Base-by-base conservation (phyloP, 2,329 filamentous ascomycete genomes). In the Claviceps digitariae region DNA sequence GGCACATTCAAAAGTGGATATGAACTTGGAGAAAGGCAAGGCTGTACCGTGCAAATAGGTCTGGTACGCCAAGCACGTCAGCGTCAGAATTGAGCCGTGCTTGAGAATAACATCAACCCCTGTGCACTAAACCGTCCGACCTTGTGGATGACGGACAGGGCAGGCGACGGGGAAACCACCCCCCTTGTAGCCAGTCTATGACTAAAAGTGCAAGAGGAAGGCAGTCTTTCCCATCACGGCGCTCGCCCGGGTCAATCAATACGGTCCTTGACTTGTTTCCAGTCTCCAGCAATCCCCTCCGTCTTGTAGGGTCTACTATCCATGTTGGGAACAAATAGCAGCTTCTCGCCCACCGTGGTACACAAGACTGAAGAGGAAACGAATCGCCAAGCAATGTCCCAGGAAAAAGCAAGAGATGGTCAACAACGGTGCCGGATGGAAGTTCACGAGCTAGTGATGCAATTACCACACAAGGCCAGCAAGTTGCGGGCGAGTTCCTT, bases 81-180 rank as follows among this genome's bases (percentile, higher is more conserved):
- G 45, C 29, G 48, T 54, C 52, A 43, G 21, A 48, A 38, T 36
- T 29, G 34, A 8, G 25, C 31, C 13, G 40, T 53, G 27, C 40
- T 50, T 41, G 43, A 27, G 45, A 53, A 54, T 48, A 48, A 27
- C 43, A 54, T 51, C 52, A 45, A 41, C 31, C 36, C 53, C 38
- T 54, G 38, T 21, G 23, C 10, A 44, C 38, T 27, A 20, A 43
- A 52, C 44, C 25, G 49, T 43, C 21, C 44, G 31, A 45, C 20
- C 25, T 50, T 43, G 43, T 43, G 46, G 40, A 41, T 44, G 27
- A 47, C 34, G 31, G 48, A 52, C 48, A 40, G 53, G 46, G 50
- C 50, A 52, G 20, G 48, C 48, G 45, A 48, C 27, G 45, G 45
- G 53, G 44, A 45, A 49, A 45, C 23, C 9, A 48, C 50, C 49